Conservation (phyloP, 371 early-diverging fungal genomes). For the Zychaea mexicana region DNA sequence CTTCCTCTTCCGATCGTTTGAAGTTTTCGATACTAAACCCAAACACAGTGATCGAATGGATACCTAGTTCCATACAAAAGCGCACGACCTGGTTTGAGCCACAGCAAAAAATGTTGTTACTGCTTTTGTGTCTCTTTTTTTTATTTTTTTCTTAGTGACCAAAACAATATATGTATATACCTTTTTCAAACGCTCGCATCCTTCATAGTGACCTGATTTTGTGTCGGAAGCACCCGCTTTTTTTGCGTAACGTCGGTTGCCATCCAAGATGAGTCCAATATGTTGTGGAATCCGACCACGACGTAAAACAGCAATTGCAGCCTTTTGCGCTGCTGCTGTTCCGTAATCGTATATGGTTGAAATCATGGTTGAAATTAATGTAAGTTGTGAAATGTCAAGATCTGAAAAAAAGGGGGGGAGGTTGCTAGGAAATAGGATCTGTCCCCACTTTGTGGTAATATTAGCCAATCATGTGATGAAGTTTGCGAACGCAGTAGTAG, state of each 20-base stretch:
- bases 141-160: background rate
- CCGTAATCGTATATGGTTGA: background rate
- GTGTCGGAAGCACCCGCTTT: slow-evolving; percentile 50
- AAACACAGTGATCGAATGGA: slow-evolving; percentile 94
- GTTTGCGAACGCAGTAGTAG: no score
- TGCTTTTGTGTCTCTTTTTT: background rate
- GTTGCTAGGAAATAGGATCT: no score
- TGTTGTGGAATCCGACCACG: slow-evolving; percentile 92
- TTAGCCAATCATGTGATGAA: no score
- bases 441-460: no score
- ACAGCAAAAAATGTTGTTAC: background rate
- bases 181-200: slow-evolving; percentile 78
- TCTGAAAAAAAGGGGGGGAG: background rate
- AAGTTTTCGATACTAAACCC: slow-evolving; percentile 99
- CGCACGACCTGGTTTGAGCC: slow-evolving; percentile 69
- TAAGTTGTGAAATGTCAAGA: background rate
- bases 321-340: background rate
- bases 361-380: background rate
- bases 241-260: slow-evolving; percentile 95
- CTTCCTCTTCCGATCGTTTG: slow-evolving; percentile 89
- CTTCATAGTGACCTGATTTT: slow-evolving; percentile 80
- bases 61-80: slow-evolving; percentile 84
- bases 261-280: slow-evolving; percentile 98
- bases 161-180: slow-evolving; percentile 30
- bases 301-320: slow-evolving; percentile 47